phyloP scores from a whole-genome alignment of 2,329 filamentous ascomycete genomes.

The Cladosporium sp. region DNA sequence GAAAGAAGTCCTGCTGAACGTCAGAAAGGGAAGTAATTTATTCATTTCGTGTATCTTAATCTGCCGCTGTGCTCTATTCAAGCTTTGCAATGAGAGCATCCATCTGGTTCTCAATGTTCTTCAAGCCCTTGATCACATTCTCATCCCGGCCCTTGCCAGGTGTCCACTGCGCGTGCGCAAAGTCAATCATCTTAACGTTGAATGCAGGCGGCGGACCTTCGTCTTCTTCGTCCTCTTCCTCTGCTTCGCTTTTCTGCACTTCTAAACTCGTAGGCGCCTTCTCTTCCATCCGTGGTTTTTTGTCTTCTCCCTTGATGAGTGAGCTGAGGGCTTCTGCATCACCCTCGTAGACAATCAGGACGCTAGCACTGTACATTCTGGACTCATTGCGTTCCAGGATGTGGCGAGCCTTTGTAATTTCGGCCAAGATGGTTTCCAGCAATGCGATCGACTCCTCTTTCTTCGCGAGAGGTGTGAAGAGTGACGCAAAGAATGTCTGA shows the following conservation, averaged over 20 bases:
- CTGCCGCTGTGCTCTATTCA: conserved; percentile 14
- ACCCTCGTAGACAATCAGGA: conserved; percentile 67
- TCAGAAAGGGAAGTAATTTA: neutral
- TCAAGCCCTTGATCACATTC: conserved; percentile 75
- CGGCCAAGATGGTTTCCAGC: conserved; percentile 44
- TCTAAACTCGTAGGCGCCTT: conserved; percentile 35
- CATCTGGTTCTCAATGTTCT: conserved; percentile 36
- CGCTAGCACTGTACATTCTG: conserved; percentile 66
- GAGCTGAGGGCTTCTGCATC: conserved; percentile 56
- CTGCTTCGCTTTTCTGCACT: conserved; percentile 50
- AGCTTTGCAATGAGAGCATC: conserved; percentile 33
- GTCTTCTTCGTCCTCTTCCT: conserved; percentile 54
- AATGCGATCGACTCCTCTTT: conserved; percentile 40
- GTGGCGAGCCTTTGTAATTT: conserved; percentile 48
- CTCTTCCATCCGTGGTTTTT: conserved; percentile 29
- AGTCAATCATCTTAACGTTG: conserved; percentile 88
- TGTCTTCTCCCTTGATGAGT: conserved; percentile 42
- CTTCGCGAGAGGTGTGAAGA: conserved; percentile 43
- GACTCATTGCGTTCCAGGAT: conserved; percentile 63
- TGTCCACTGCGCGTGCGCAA: conserved; percentile 86
- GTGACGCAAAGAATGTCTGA: conserved; percentile 53
- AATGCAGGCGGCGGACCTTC: conserved; percentile 64
- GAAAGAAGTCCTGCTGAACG: neutral
- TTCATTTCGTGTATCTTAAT: neutral
- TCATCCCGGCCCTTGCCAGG: conserved; percentile 82